Base-by-base conservation (phyloP, 441 rosid species). In the Daphne laureola region DNA sequence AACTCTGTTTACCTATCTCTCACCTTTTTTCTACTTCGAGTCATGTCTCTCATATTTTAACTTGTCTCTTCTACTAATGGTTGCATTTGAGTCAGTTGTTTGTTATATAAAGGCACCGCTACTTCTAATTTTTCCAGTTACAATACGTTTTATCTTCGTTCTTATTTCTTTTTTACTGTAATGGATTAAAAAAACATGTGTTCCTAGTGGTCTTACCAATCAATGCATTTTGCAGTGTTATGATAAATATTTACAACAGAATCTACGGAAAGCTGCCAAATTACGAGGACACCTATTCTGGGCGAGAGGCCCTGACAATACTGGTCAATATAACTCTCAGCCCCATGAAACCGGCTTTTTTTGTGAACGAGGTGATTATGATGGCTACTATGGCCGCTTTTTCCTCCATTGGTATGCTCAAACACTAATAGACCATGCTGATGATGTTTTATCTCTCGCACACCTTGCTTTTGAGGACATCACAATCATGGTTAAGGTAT, bases 351-450 rank as follows among this genome's bases (percentile, higher is more conserved):
- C 92, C 5, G 74, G 78, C 9, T 84, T 82, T 65, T 84, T 84
- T 62, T 79, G 79, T 54, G 88, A 82, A 67, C 70, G 80, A 51
- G 92, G 92, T 63, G 92, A 81, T 66, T 84, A 84, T 50, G 86
- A 84, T 65, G 78, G 92, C 74, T 82, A 84, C 73, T 79, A 79
- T 13, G 92, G 92, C 43, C 86, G 84, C 59, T 84, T 84, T 73
- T 84, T 84, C 77, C 70, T 84, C 58, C 77, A 73, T 17, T 84
- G 92, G 92, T 84, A 84, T 65, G 73, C 84, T 0, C 88, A 81
- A 27, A 59, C 74, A 51, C 64, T 84, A 43, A 71, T 73, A 46
- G 71, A 65, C 46, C 88, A 84, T 47, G 84, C 83, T 6, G 86
- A 82, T 68, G 79, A 68, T 38, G 81, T 84, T 58, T 65, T 84